Percentiles rank a stretch among this genome's conserved stretches.
Conservation (phyloP, 257 asterid species). For the Solanum okadae region DNA sequence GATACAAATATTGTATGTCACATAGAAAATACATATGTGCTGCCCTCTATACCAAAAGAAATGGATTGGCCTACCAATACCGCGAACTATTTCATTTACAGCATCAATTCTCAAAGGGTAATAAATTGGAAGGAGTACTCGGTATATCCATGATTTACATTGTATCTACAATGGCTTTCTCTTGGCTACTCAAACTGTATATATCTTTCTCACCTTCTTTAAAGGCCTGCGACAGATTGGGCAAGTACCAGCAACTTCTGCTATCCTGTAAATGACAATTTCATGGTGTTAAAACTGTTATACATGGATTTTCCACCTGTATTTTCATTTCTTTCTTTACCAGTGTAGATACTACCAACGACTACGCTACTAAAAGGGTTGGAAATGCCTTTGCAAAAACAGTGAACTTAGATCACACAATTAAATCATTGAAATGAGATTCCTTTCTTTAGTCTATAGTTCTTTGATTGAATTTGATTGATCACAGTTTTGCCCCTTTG, state of each 20-base stretch:
- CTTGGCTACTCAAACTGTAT: constrained; percentile 46
- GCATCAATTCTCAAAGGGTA: not conserved
- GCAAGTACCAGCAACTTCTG: constrained; percentile 55
- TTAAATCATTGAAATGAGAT: not conserved
- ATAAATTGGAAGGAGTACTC: not conserved
- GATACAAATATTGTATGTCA: not conserved
- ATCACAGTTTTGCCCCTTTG: not conserved
- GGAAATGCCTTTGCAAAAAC: not conserved
- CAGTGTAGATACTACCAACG: not conserved
- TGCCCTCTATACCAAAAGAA: not conserved
- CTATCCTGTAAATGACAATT: constrained; percentile 46
- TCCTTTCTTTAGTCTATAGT: not conserved
- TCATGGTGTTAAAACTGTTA: not conserved
- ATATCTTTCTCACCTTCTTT: constrained; percentile 69
- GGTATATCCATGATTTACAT: not conserved
- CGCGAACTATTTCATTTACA: not conserved
- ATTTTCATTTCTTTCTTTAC: not conserved
- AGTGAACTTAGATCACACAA: not conserved
- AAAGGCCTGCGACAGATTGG: constrained; percentile 72
- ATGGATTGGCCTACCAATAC: not conserved
- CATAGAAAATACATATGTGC: not conserved
- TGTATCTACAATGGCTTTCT: not conserved
- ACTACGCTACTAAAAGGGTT: not conserved
- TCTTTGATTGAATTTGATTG: not conserved
- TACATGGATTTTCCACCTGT: not conserved